These are phyloP conservation scores for Clonostachys solani DNA, from an alignment of 2,329 filamentous ascomycete genomes.

Conservation along the genomic window DNA sequence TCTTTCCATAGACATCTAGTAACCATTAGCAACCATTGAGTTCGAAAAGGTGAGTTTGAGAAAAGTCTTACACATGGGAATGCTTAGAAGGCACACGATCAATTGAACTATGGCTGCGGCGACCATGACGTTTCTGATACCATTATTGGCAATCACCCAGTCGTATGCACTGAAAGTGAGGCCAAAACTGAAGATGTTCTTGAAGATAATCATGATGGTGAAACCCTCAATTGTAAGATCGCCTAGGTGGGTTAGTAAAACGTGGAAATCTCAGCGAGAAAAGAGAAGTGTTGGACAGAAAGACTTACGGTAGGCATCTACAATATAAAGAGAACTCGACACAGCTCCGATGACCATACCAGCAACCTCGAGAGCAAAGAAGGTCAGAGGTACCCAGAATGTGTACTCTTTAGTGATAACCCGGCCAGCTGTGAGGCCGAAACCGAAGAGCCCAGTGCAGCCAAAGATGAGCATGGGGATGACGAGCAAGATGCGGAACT, in stretches of 20 bases:
- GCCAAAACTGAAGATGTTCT: constrained; percentile 87
- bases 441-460: constrained; percentile 77
- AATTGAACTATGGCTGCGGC: constrained; percentile 74
- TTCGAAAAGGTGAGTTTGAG: background rate
- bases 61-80: constrained; percentile 71
- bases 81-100: constrained; percentile 66
- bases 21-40: constrained; percentile 3
- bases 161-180: constrained; percentile 81
- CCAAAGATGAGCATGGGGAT: constrained; percentile 77
- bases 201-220: constrained; percentile 87
- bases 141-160: constrained; percentile 65
- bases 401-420: constrained; percentile 52
- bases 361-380: constrained; percentile 78
- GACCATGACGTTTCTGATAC: constrained; percentile 61
- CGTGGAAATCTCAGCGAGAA: background rate
- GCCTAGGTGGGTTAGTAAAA: constrained; percentile 35
- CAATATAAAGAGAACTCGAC: constrained; percentile 79
- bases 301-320: constrained; percentile 80
- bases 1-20: constrained; percentile 70
- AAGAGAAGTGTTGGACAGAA: background rate
- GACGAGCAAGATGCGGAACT: constrained; percentile 81
- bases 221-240: constrained; percentile 84
- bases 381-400: constrained; percentile 73
- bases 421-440: constrained; percentile 68
- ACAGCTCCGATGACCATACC: constrained; percentile 93